Percentiles rank a stretch among this genome's conserved stretches.
Evolutionary conservation across 768 basidiomycete species (phyloP).

Genomic region (Phanerodontia chrysosporium): DNA sequence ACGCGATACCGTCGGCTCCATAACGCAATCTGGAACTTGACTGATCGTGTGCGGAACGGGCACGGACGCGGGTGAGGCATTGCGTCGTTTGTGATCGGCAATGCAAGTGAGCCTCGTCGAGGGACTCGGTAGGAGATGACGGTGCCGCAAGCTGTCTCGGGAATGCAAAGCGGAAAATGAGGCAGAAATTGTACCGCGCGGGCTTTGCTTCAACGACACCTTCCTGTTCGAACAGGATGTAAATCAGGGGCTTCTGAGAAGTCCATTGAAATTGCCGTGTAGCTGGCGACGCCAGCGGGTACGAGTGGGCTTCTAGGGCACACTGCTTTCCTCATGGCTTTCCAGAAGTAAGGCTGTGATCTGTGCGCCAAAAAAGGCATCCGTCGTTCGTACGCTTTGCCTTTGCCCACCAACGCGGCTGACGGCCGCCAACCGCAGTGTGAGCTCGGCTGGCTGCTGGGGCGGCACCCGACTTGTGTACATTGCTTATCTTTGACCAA

Average conservation of each 20-base stretch:
- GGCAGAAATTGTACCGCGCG: too few species aligned
- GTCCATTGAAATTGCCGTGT: conserved; percentile 1
- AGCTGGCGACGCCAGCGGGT: neutral
- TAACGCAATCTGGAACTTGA: neutral
- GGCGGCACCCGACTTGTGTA: neutral
- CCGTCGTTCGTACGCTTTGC: conserved; percentile 3
- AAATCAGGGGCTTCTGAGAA: conserved; percentile 6
- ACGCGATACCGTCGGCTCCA: neutral
- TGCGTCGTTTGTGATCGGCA: too few species aligned
- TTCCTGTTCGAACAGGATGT: conserved; percentile 7
- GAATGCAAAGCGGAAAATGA: neutral
- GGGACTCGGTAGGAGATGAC: neutral
- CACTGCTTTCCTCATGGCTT: neutral
- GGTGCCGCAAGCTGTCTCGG: too few species aligned
- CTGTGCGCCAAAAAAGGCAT: conserved; percentile 4
- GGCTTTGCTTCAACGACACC: conserved; percentile 3
- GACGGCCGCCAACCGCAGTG: neutral
- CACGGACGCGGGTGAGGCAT: neutral
- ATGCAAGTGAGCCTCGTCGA: neutral
- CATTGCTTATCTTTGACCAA: neutral
- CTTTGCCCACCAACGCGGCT: neutral
- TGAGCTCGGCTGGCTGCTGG: neutral
- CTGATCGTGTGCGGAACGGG: neutral
- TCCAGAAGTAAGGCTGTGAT: conserved; percentile 6
- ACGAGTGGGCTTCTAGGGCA: neutral